A percentile compares a stretch with the other conserved stretches of the same genome.
phyloP scores from a whole-genome alignment of 768 basidiomycete genomes.

The Amanita thiersii region DNA sequence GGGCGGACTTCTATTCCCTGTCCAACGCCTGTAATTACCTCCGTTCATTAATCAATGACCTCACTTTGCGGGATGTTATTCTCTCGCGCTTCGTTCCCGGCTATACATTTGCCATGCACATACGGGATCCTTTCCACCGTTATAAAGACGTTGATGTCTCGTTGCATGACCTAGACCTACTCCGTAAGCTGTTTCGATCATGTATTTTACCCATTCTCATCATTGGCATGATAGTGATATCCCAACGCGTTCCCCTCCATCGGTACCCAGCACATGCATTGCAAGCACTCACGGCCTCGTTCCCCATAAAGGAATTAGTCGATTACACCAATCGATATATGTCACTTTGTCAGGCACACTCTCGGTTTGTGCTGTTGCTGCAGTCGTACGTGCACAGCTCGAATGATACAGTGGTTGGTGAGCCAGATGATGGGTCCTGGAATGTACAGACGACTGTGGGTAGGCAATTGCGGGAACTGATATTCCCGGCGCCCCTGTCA shows the following conservation, averaged over 20 bases:
- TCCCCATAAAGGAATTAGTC: slow-evolving; percentile 24
- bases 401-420: slow-evolving; percentile 33
- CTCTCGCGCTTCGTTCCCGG: slow-evolving; percentile 50
- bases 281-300: slow-evolving; percentile 33
- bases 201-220: slow-evolving; percentile 9
- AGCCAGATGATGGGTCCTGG: slow-evolving; percentile 31
- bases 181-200: slow-evolving; percentile 38
- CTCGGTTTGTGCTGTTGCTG: slow-evolving; percentile 65
- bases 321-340: slow-evolving; percentile 28
- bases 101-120: slow-evolving; percentile 36
- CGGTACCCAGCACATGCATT: slow-evolving; percentile 67
- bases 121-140: slow-evolving; percentile 26
- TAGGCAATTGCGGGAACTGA: slow-evolving; percentile 44
- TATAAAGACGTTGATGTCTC: slow-evolving; percentile 42
- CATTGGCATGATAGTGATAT: slow-evolving; percentile 42
- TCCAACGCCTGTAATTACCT: slow-evolving; percentile 26
- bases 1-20: slow-evolving; percentile 31
- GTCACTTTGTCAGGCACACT: slow-evolving; percentile 52
- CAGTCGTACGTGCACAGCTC: slow-evolving; percentile 69
- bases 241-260: slow-evolving; percentile 57
- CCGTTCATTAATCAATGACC: slow-evolving; percentile 21
- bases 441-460: slow-evolving; percentile 21
- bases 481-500: slow-evolving; percentile 70
- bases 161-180: slow-evolving; percentile 52
- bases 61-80: slow-evolving; percentile 26